Base-by-base conservation (phyloP, 2,329 filamentous ascomycete species). In the Alternaria sp. region DNA sequence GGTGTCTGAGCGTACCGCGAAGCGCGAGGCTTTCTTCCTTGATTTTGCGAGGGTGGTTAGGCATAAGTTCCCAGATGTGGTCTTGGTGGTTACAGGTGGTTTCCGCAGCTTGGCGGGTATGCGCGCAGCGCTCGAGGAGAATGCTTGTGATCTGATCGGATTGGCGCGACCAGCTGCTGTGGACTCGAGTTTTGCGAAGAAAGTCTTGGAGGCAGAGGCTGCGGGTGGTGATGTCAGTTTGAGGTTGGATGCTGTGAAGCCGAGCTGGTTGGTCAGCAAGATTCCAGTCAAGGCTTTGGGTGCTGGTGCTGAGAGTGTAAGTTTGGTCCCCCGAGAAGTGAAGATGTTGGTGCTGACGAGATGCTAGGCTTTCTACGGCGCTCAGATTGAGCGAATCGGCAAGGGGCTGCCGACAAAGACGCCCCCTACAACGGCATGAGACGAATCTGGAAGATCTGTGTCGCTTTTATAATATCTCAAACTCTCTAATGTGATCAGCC, bases 21-120 rank as follows among this genome's bases (percentile, higher is more conserved):
- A 84, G 0, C 84, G 89, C 8, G 89, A 92, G 69, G 88, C 89
- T 0, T 92, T 90, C 81, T 92, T 92, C 79, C 80, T 91, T 1
- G 86, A 90, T 49, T 92, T 91, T 66, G 87, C 79, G 0, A 53
- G 87, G 14, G 69, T 75, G 37, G 86, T 89, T 55, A 80, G 84
- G 3, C 82, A 82, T 2, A 43, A 51, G 10, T 68, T 61, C 43
- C 70, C 69, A 0, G 51, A 68, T 15, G 47, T 71, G 0, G 85
- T 84, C 66, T 81, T 81, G 3, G 89, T 87, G 69, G 80, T 89
- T 20, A 89, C 87, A 0, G 88, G 87, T n/a, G 87, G 87, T 0
- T 78, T 89, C 63, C 81, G 85, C 45, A 85, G 84, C 1, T 82
- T 81, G 0, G 78, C 75, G n/a, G 87, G 83, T 15, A 89, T 90